Evolutionary conservation across 2,329 filamentous ascomycete species (phyloP).

Genomic region (Ophiosphaerella narmari): DNA sequence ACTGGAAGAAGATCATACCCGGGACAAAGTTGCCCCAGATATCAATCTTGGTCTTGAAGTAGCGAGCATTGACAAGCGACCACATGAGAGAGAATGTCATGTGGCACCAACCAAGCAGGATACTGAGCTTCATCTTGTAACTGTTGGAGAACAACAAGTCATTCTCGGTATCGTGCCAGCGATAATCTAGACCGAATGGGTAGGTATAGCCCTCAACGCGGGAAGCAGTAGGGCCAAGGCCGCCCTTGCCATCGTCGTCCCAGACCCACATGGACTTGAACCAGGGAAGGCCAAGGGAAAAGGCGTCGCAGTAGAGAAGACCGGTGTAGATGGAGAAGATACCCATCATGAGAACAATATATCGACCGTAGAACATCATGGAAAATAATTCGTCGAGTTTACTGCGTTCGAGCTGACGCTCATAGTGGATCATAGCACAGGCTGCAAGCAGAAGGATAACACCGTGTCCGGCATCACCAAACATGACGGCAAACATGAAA

Average conservation of each 20-base stretch:
- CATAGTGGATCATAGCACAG: slow-evolving; percentile 93
- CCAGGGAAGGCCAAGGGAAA: slow-evolving; percentile 88
- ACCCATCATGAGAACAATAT: slow-evolving; percentile 98
- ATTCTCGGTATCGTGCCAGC: slow-evolving; percentile 96
- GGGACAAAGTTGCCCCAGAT: slow-evolving; percentile 98
- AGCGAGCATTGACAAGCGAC: slow-evolving; percentile 87
- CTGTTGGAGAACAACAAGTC: slow-evolving; percentile 95
- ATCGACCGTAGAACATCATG: slow-evolving; percentile 98
- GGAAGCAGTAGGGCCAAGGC: slow-evolving; percentile 63
- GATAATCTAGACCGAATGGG: slow-evolving; percentile 93
- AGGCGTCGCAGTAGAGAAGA: slow-evolving; percentile 95
- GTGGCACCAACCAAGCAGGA: slow-evolving; percentile 94
- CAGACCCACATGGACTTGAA: slow-evolving; percentile 92
- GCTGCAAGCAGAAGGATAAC: slow-evolving; percentile 84
- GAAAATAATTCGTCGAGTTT: slow-evolving; percentile 97
- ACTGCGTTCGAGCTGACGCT: slow-evolving; percentile 77
- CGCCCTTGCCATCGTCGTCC: slow-evolving; percentile 65
- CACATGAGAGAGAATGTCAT: slow-evolving; percentile 99
- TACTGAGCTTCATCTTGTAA: slow-evolving; percentile 99
- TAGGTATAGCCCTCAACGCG: slow-evolving; percentile 78
- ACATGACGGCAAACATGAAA: slow-evolving; percentile 99
- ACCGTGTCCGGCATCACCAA: slow-evolving; percentile 95
- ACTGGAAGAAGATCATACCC: slow-evolving; percentile 99
- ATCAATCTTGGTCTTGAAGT: slow-evolving; percentile 94
- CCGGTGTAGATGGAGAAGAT: slow-evolving; percentile 97